Evolutionary conservation across 768 basidiomycete genomes (phyloP).

Genomic region (Mycena albidolilacea): DNA sequence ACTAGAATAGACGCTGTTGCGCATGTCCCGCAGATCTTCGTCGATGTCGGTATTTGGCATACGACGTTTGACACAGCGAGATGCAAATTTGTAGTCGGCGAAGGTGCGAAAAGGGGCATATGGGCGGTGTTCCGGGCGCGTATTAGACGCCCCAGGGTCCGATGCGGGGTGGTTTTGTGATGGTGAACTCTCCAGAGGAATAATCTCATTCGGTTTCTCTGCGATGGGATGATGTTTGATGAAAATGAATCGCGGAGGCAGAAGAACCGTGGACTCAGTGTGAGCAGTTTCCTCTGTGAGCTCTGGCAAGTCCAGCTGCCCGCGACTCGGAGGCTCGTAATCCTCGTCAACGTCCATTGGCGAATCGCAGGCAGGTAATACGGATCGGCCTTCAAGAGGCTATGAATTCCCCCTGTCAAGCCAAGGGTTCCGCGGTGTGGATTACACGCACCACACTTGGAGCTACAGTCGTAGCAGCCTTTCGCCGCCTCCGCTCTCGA

Average conservation of each 20-base stretch:
- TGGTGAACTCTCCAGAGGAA: constrained; percentile 10
- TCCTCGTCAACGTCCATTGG: no score
- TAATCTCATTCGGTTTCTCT: constrained; percentile 22
- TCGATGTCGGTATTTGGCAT: constrained; percentile 27
- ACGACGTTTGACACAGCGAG: constrained; percentile 13
- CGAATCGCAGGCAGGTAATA: no score
- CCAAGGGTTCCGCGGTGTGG: no score
- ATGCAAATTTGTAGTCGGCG: constrained; percentile 25
- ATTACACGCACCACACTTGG: no score
- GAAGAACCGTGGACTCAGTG: background rate
- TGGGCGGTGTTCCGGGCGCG: constrained; percentile 9
- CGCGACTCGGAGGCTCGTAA: background rate
- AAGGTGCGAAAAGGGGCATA: constrained; percentile 26
- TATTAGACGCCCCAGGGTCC: background rate
- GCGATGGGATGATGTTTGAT: constrained; percentile 31
- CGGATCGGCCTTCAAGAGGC: no score
- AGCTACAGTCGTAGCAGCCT: no score
- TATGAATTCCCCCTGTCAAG: no score
- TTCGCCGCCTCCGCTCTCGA: no score
- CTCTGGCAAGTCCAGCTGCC: background rate
- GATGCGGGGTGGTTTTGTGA: no score
- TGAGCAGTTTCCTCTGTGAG: no score
- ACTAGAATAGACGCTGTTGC: background rate
- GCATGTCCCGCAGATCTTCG: constrained; percentile 18
- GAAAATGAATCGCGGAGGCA: constrained; percentile 27